Evolutionary conservation across 2,329 filamentous ascomycete species (phyloP).

Genomic region (Colletotrichum phormii): DNA sequence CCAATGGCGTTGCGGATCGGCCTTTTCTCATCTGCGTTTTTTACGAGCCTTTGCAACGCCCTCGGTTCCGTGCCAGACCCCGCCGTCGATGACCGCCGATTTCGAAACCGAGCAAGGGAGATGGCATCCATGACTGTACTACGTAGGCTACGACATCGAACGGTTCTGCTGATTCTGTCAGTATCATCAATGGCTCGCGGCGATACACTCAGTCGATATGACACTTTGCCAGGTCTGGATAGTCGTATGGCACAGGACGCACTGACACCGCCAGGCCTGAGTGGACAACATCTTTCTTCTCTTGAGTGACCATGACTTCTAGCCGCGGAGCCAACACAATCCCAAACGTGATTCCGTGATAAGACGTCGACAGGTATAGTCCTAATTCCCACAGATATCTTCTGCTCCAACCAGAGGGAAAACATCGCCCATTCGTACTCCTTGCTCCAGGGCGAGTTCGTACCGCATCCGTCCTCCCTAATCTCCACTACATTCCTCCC

Average conservation of each 20-base stretch:
- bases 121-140: neutral
- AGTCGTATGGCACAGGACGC: neutral
- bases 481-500: conserved; percentile 18
- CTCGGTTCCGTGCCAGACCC: neutral
- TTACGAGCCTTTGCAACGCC: neutral
- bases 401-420: conserved; percentile 14
- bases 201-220: neutral
- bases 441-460: neutral
- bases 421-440: neutral
- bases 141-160: neutral
- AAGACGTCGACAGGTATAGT: conserved; percentile 29
- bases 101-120: neutral
- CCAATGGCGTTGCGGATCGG: neutral
- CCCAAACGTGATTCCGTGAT: conserved; percentile 23
- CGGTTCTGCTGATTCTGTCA: neutral
- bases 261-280: conserved; percentile 9
- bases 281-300: conserved; percentile 6
- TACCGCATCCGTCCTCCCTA: neutral
- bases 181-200: neutral
- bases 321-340: conserved; percentile 24
- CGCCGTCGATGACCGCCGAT: neutral
- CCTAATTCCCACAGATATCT: conserved; percentile 25
- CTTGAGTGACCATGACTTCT: conserved; percentile 24
- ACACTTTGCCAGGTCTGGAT: neutral
- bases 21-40: neutral